Base-by-base conservation (phyloP, 2,329 filamentous ascomycete genomes). In the Fusarium pininemorale region DNA sequence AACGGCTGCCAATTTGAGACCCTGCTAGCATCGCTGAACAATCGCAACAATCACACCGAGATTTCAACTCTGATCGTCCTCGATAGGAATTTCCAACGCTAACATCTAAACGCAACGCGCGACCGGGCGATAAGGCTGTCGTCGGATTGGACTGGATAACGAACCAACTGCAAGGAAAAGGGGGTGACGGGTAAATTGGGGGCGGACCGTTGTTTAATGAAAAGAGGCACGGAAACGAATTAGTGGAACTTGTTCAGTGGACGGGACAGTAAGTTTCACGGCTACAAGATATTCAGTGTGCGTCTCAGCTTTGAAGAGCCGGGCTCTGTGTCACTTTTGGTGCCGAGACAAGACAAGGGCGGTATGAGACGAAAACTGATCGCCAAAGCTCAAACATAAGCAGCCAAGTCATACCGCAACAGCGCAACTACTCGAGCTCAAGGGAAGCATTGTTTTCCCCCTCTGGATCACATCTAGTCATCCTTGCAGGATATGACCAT, bases 121-220 rank as follows among this genome's bases (percentile, higher is more conserved):
- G 32, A 58, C 35, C 4, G 20, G n/a, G 41, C 53, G 53, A 53
- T 42, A 44, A 70, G 51, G 30, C 37, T 37, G n/a, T 26, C 35
- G 41, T 37, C 35, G 41, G 28, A 66, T 57, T 57, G 44, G 30
- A 42, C 32, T 47, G 35, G 9, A 63, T 38, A 16, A 35, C 11
- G 10, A 42, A 30, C 30, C 26, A 54, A 66, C 44, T 41, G 55
- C 38, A 61, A 30, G 47, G 37, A 66, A 70, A 60, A 70, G 67
- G 68, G 50, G 66, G 68, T 26, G 54, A 54, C 41, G 59, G 67
- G 26, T 70, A 66, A 70, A 66, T 70, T 70, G 59, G 37, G 50
- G 53, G 67, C 66, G 30, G 53, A 60, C 66, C 59, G 47, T 66
- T 70, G 59, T 70, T 70, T 70, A 70, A 70, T 70, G 53, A 70